Base-by-base conservation (phyloP, 257 asterid species). In the Solanum clarkiae region DNA sequence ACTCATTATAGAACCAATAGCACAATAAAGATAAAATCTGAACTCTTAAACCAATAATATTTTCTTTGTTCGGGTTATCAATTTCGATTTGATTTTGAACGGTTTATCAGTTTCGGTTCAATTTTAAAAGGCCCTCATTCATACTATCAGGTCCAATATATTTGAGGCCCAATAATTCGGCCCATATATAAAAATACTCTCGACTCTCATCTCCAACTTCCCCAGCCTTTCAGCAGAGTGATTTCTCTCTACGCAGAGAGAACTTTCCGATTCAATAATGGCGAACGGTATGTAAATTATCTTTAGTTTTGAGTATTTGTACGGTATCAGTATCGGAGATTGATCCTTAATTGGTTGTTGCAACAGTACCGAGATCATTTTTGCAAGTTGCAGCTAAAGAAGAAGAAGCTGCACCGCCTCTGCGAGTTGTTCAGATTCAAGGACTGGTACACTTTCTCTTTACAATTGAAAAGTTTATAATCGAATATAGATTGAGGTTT, bases 361-460 rank as follows among this genome's bases (percentile, higher is more conserved):
- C 92, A 93, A 94, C 91, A 68, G 86, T 86, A 53, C 22, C 93
- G 74, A 89, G 97, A 47, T 96, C 99, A 80, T 96, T 96, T 89
- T 86, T 96, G 88, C 99, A 96, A 90, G 99, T 90, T 55, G 99
- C 97, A 20, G 93, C 87, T 42, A 90, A 96, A 17, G 99, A 96
- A 90, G 99, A 94, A 90, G 93, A 85, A 12, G 84, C 84, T 20
- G 88, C 97, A 56, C 93, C 97, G 85, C 98, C 98, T 22, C 90
- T 96, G 82, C 89, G 98, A 87, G 97, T 92, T 11, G 99, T 96
- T 53, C 99, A 96, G 91, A 96, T 96, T 88, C 98, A 96, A 90
- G 99, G 98, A 83, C 86, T 96, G 97, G 99, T 96, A 91, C 17
- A 10, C 68, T 71, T 71, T 18, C 55, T 71, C 54, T 71, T 15